Base-by-base conservation (phyloP, 192 early-diverging fungal genomes). In the Coemansia sp. region DNA sequence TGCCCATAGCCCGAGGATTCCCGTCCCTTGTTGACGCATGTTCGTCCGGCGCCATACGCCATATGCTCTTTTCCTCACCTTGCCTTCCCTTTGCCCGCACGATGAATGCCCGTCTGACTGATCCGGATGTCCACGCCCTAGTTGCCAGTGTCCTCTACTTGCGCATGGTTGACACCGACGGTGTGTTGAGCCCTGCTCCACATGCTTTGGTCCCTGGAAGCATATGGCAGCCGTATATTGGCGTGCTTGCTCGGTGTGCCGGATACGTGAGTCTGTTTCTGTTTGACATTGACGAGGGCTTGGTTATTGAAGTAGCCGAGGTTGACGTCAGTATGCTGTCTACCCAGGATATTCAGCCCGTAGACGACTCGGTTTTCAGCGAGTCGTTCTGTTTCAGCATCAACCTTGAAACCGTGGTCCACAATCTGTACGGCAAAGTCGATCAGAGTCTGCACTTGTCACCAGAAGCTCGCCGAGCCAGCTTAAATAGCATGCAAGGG, bases 351-450 rank as follows among this genome's bases (percentile, higher is more conserved):
- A 72, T 72, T 26, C 72, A 69, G 57, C 55, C 62, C 9, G 56
- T 72, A 17, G 73, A 82, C 35, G 66, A 82, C 55, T 75, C 79
- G 23, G 62, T 82, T 47, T 82, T 82, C 59, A 70, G 53, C 25
- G 65, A 47, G 14, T 65, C 62, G 26, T 82, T 69, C 62, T 65
- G 69, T 26, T 82, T 82, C 29, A 39, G 61, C 49, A 31, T 62
- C 48, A 52, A 35, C 22, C 31, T 62, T 2, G 27, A 49, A 9
- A n/a, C 45, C 5, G 23, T 49, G 17, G 16, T 47, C 3, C 47
- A 31, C 41, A n/a, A 45, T n/a, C 41, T 45, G 16, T 12, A 45
- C 9, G 14, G 4, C 14, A 3, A 7, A 45, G 31, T 35, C 31
- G 8, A 35, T 35, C 31, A 35, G 31, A 6, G 31, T 8, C 41